A percentile compares a stretch with the other conserved stretches of the same genome.
Evolutionary conservation across 2,329 filamentous ascomycete species (phyloP).

Genomic region (Huntiella decipiens): DNA sequence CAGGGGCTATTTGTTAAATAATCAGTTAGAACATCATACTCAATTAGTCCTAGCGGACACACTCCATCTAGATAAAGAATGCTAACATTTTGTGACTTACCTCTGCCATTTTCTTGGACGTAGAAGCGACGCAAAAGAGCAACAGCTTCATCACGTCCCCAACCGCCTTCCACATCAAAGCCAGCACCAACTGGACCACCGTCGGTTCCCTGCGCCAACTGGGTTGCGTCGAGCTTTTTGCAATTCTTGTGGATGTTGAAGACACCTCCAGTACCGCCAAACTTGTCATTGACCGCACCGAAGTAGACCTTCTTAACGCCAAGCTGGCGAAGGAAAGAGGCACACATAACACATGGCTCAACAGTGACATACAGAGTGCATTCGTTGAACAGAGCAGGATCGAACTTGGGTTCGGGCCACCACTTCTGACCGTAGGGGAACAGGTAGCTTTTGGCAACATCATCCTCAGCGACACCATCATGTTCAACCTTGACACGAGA

Average conservation of each 20-base stretch:
- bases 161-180: constrained; percentile 69
- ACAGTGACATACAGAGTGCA: constrained; percentile 85
- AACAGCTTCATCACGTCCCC: constrained; percentile 83
- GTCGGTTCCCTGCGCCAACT: constrained; percentile 20
- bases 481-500: constrained; percentile 10
- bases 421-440: constrained; percentile 41
- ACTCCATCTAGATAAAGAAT: neutral
- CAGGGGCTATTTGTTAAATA: constrained; percentile 7
- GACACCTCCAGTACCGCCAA: constrained; percentile 88
- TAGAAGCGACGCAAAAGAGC: constrained; percentile 87
- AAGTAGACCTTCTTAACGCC: constrained; percentile 82
- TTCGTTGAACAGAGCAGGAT: constrained; percentile 27
- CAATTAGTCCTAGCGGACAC: neutral
- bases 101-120: constrained; percentile 91
- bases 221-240: constrained; percentile 9
- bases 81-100: constrained; percentile 24
- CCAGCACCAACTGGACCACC: constrained; percentile 57
- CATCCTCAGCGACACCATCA: constrained; percentile 23
- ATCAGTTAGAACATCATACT: neutral
- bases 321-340: constrained; percentile 75
- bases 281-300: constrained; percentile 88
- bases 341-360: constrained; percentile 98
- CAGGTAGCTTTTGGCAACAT: constrained; percentile 35
- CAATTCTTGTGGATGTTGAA: constrained; percentile 50
- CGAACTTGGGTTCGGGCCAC: constrained; percentile 10